These are phyloP conservation scores for Brassica rapa DNA, from an alignment of 345 rosid species.

Conservation along the genomic window DNA sequence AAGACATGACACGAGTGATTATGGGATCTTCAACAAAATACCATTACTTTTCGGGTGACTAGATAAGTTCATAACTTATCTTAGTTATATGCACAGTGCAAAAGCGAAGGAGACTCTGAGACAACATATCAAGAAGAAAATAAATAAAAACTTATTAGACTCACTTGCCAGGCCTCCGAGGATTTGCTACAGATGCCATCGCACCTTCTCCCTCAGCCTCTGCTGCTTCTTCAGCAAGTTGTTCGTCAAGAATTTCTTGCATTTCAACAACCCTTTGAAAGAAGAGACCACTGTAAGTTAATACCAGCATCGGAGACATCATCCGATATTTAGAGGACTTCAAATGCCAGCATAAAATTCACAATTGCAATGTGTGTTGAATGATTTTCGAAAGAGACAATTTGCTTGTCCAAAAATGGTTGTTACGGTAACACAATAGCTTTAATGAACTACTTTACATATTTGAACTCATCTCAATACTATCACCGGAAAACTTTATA, in stretches of 20 bases:
- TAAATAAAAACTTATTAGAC: conserved; percentile 19
- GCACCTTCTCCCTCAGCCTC: conserved; percentile 98
- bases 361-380: conserved; percentile 13
- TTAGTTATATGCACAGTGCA: conserved; percentile 1
- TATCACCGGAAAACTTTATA: conserved; percentile 6
- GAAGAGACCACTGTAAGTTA: conserved; percentile 22
- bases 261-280: conserved; percentile 88
- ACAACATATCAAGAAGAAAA: conserved; percentile 22
- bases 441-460: background rate
- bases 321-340: conserved; percentile 20
- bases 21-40: conserved; percentile 1
- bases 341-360: conserved; percentile 12
- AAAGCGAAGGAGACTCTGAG: conserved; percentile 6
- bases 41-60: conserved; percentile 4
- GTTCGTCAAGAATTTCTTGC: conserved; percentile 99
- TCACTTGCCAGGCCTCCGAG: conserved; percentile 88
- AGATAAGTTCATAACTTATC: conserved; percentile 1
- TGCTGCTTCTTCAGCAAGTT: conserved; percentile 98
- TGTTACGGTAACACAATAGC: conserved; percentile 15
- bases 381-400: background rate
- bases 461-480: conserved; percentile 7
- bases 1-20: conserved; percentile 16
- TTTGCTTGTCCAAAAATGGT: conserved; percentile 2
- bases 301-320: conserved; percentile 7
- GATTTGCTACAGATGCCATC: conserved; percentile 88